Base-by-base conservation (phyloP, 192 early-diverging fungal species). In the Linderina pennispora region DNA sequence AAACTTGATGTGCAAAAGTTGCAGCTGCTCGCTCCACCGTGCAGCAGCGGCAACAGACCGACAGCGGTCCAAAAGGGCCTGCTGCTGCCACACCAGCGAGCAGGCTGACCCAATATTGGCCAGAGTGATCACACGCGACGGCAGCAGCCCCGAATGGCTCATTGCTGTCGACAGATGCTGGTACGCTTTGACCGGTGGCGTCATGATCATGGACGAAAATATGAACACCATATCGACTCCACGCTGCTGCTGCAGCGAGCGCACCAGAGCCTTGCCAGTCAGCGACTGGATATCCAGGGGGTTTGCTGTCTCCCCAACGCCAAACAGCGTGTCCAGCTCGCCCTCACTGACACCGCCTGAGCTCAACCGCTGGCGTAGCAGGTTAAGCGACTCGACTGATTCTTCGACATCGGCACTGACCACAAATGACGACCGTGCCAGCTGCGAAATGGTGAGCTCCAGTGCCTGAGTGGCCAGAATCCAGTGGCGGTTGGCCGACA, bases 21-120 rank as follows among this genome's bases (percentile, higher is more conserved):
- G 59, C 33, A 87, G 48, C 47, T 87, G 82, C 25, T 79, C 69
- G 59, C 73, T 77, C 86, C 86, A 88, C 22, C 70, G 53, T 8
- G 84, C 76, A n/a, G 83, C 74, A 0, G 71, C 70, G 1, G 77
- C 80, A 13, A 82, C 57, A 2, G 76, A 41, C 34, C 70, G 52
- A 46, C 84, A 85, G 26, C 62, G 64, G 21, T 80, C 76, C 36
- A 78, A 75, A 31, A 87, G 71, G 3, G 63, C 60, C 10, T 77
- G 76, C 59, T 86, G 83, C 36, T 79, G 75, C 86, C 86, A 88
- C 4, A 78, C 68, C 3, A 62, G 45, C 34, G 74, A 80, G 33
- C 74, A 77, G 0, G 72, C 59, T 13, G 66, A 49, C 15, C 86
- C 86, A 44, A 88, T 62, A 4, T 59, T 49, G 2, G 81, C 80